Percentiles rank a stretch among this genome's conserved stretches.
Evolutionary conservation across 495 filamentous ascomycete species (phyloP).

Genomic region (Aspergillus coremiiformis): DNA sequence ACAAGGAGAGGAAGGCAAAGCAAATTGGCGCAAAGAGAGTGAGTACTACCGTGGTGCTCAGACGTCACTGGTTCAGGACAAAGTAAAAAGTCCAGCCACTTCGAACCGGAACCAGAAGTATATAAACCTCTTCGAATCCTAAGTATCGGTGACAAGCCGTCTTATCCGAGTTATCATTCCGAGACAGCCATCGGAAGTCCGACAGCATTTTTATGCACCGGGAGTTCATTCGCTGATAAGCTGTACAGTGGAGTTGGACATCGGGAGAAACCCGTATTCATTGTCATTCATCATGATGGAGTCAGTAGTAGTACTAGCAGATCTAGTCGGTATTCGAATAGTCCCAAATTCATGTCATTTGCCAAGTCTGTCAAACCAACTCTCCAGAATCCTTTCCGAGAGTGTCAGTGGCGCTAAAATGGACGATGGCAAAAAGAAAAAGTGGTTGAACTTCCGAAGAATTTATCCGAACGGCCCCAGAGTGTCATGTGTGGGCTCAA

Average conservation of each 20-base stretch:
- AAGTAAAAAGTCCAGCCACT: neutral
- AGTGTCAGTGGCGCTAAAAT: neutral
- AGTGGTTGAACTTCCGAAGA: no score
- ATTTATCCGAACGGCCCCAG: no score
- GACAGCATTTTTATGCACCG: constrained; percentile 7
- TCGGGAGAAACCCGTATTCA: neutral
- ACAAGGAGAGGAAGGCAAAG: neutral
- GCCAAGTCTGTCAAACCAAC: neutral
- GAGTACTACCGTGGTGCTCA: no score
- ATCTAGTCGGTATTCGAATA: no score
- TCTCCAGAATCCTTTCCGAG: neutral
- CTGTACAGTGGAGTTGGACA: neutral
- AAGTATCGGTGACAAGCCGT: constrained; percentile 8
- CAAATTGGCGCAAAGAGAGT: neutral
- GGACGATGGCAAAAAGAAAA: neutral
- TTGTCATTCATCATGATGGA: neutral
- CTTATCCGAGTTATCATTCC: constrained; percentile 6
- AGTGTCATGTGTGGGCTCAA: neutral
- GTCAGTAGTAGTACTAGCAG: no score
- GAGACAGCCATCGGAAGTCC: constrained; percentile 7
- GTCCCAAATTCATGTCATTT: no score
- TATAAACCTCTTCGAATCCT: neutral
- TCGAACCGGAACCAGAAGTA: constrained; percentile 5
- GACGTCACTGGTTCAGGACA: neutral
- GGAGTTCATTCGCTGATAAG: neutral